These are phyloP conservation scores for Rickenella mellea DNA, from an alignment of 768 basidiomycete genomes.

Conservation along the genomic window DNA sequence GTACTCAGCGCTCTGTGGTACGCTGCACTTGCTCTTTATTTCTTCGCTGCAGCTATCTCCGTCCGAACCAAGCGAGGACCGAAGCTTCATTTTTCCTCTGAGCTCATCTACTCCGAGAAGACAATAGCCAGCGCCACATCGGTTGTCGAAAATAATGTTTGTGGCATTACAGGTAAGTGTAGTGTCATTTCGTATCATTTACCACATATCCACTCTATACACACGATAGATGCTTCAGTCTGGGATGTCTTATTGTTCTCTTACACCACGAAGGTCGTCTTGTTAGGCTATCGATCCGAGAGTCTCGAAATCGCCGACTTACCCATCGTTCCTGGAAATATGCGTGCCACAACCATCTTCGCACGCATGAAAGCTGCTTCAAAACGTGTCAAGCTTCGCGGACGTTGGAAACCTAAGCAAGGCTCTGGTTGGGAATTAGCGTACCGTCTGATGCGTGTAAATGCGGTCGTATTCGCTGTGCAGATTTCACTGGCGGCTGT, in stretches of 20 bases:
- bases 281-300: conserved; percentile 65
- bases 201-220: background rate
- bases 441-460: conserved; percentile 54
- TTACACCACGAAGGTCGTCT: conserved; percentile 81
- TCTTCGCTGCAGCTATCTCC: conserved; percentile 30
- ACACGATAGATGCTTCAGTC: conserved; percentile 37
- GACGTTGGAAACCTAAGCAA: conserved; percentile 36
- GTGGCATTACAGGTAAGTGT: conserved; percentile 45
- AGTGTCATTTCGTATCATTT: background rate
- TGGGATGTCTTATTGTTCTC: conserved; percentile 69
- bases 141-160: conserved; percentile 65
- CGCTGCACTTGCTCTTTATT: conserved; percentile 39
- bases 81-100: conserved; percentile 60
- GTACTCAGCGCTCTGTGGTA: conserved; percentile 37
- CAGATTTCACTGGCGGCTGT: conserved; percentile 44
- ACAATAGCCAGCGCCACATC: conserved; percentile 50
- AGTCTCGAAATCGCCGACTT: conserved; percentile 83
- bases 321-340: conserved; percentile 65
- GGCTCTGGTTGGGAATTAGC: conserved; percentile 59
- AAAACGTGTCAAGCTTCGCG: conserved; percentile 36
- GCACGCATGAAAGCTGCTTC: conserved; percentile 52
- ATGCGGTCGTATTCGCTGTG: conserved; percentile 28
- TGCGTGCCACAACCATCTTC: conserved; percentile 61
- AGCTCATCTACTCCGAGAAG: conserved; percentile 68
- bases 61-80: conserved; percentile 63